phyloP scores from a whole-genome alignment of 768 basidiomycete genomes.

The Gymnopilus dilepis region DNA sequence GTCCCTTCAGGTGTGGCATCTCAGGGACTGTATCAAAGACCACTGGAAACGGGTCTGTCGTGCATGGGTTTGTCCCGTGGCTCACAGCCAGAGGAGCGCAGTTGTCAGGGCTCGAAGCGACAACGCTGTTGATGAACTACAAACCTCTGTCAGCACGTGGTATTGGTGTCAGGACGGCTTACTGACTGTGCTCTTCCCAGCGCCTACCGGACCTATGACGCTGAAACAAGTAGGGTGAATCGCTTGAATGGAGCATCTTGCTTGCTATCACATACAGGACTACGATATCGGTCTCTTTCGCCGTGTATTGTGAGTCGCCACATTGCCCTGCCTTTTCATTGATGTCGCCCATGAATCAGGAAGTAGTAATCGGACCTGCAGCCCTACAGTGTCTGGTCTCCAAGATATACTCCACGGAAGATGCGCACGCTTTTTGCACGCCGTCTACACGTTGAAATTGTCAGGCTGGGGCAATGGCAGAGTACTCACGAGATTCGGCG shows the following conservation, averaged over 20 bases:
- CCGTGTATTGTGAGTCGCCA: too few species aligned
- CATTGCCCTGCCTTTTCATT: not conserved
- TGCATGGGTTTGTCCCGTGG: not conserved
- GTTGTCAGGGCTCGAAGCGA: not conserved
- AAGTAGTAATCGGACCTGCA: not conserved
- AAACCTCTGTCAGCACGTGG: not conserved
- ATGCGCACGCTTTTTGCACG: too few species aligned
- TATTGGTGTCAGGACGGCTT: not conserved
- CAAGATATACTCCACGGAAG: too few species aligned
- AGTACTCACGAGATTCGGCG: too few species aligned
- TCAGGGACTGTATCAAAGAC: not conserved
- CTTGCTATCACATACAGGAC: not conserved
- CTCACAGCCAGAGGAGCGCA: not conserved
- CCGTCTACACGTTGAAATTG: too few species aligned
- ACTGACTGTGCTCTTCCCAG: conserved; percentile 4
- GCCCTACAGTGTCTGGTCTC: too few species aligned
- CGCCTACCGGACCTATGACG: not conserved
- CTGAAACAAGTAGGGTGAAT: not conserved
- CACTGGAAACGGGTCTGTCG: not conserved
- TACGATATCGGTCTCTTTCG: not conserved
- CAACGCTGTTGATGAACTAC: not conserved
- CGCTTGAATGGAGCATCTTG: too few species aligned
- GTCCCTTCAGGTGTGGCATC: not conserved
- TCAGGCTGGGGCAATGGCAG: too few species aligned
- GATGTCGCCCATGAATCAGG: not conserved